Conservation (phyloP, 2,329 filamentous ascomycete species). For the Geosmithia putterillii region DNA sequence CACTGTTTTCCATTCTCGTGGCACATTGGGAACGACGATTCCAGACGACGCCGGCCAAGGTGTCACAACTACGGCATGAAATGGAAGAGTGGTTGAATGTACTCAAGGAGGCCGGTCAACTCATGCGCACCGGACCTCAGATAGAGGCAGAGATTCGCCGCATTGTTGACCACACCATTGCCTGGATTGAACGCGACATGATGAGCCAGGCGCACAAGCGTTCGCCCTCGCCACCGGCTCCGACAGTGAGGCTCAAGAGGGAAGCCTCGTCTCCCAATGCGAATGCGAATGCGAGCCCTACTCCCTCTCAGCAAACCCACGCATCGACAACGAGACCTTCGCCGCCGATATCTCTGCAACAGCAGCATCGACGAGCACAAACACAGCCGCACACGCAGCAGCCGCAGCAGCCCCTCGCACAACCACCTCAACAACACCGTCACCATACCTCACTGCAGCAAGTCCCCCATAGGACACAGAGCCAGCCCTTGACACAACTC, state of each 20-base stretch:
- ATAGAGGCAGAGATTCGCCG: slow-evolving; percentile 30
- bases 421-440: not conserved
- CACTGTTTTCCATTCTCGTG: slow-evolving; percentile 61
- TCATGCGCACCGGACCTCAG: slow-evolving; percentile 47
- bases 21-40: slow-evolving; percentile 55
- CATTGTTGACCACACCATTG: slow-evolving; percentile 38
- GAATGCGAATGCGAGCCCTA: not conserved
- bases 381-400: not conserved
- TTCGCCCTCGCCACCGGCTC: not conserved
- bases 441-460: not conserved
- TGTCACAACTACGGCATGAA: slow-evolving; percentile 48
- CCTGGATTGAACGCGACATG: slow-evolving; percentile 40
- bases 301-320: slow-evolving; percentile 2
- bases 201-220: slow-evolving; percentile 6
- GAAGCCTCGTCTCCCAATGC: not conserved
- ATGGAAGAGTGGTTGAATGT: slow-evolving; percentile 61
- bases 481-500: not conserved
- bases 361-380: not conserved
- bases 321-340: not conserved
- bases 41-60: slow-evolving; percentile 42
- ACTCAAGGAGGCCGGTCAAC: slow-evolving; percentile 50
- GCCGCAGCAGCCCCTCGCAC: not conserved
- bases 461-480: not conserved
- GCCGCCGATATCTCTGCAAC: slow-evolving; percentile 6
- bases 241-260: not conserved